Evolutionary conservation across 805 yeast genomes (phyloP).

Genomic region (Candida caryicola): DNA sequence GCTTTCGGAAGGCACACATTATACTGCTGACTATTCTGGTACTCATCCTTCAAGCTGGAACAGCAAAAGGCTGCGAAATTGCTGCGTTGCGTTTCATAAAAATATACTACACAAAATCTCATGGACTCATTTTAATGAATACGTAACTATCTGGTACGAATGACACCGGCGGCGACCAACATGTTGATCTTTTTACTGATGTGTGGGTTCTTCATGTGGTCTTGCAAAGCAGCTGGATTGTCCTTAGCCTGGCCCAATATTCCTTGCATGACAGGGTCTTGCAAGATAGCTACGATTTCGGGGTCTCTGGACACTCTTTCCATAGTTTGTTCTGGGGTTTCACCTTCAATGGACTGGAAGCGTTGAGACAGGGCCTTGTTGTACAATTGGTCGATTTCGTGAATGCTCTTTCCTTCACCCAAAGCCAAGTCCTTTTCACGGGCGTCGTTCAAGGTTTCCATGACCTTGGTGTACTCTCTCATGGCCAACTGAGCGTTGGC

Average conservation of each 20-base stretch:
- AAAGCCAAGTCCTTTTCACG: conserved; percentile 68
- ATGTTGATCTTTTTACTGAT: conserved; percentile 83
- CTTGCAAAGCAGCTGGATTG: conserved; percentile 95
- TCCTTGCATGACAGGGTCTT: conserved; percentile 95
- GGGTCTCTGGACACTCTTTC: conserved; percentile 90
- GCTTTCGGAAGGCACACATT: no score
- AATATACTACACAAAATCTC: neutral
- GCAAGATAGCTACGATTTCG: conserved; percentile 84
- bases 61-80: no score
- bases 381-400: conserved; percentile 80
- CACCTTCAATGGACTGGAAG: conserved; percentile 79
- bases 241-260: conserved; percentile 90
- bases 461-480: conserved; percentile 77
- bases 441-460: conserved; percentile 78
- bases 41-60: no score
- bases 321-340: conserved; percentile 91
- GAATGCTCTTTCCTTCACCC: conserved; percentile 52
- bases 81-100: no score
- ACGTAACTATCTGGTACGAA: conserved; percentile 68
- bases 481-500: conserved; percentile 91
- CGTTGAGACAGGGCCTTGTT: conserved; percentile 76
- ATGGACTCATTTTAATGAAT: neutral
- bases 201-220: conserved; percentile 96
- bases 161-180: conserved; percentile 94
- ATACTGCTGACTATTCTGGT: no score